Evolutionary conservation across 306 rosid genomes (phyloP).

Genomic region (Quillaja saponaria): DNA sequence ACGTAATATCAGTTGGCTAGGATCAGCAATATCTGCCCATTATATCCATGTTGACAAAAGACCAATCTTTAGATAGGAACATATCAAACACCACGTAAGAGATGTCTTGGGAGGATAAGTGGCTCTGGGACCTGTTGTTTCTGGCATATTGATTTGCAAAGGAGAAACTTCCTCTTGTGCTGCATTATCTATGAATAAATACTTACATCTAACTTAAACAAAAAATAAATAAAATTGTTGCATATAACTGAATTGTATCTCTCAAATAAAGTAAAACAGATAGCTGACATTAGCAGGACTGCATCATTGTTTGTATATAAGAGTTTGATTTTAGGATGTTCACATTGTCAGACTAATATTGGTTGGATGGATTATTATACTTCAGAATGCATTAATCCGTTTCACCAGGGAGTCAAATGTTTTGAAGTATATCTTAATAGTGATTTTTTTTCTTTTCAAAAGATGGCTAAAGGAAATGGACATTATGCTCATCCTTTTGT

Average conservation of each 20-base stretch:
- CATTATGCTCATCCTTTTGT: conserved; percentile 17
- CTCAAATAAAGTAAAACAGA: conserved; percentile 18
- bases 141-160: conserved; percentile 11
- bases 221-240: no score
- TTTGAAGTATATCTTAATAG: conserved; percentile 20
- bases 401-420: conserved; percentile 12
- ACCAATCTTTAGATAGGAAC: conserved; percentile 15
- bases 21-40: conserved; percentile 7
- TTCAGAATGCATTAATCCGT: conserved; percentile 11
- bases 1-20: no score
- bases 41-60: conserved; percentile 1
- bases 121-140: no score
- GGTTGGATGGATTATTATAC: conserved; percentile 13
- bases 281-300: conserved; percentile 15
- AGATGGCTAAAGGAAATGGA: conserved; percentile 22
- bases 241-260: no score
- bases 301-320: neutral
- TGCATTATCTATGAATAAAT: conserved; percentile 17
- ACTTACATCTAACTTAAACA: conserved; percentile 7
- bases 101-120: conserved; percentile 22
- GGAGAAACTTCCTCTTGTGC: conserved; percentile 8
- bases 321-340: neutral
- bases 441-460: conserved; percentile 27
- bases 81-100: conserved; percentile 13
- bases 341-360: neutral